Base-by-base conservation (phyloP, 768 basidiomycete species). In the Nidula microcarpa region DNA sequence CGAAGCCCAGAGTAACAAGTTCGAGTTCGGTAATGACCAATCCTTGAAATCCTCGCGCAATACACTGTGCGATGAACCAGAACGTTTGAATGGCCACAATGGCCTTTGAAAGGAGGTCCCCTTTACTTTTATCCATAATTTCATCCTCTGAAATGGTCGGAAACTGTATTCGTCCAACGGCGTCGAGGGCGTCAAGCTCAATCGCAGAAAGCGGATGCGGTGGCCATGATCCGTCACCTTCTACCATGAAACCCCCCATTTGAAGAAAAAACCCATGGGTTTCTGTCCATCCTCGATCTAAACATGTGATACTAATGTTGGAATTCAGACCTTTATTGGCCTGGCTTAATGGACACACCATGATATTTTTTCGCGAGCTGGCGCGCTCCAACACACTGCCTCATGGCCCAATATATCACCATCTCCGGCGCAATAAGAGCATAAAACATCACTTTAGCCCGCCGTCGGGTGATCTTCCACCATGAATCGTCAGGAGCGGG, bases 1-100 rank as follows among this genome's bases (percentile, higher is more conserved):
- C 53, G 6, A 51, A 43, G 13, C 50, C 53, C 17, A 55, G 3
- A n/a, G 54, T 55, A 17, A 47, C 32, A 14, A 51, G 14, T 45
- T 55, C 54, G 5, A 55, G 35, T 23, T 55, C 44, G 18, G 54
- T 55, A 16, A 55, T 23, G 14, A 23, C 36, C 7, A 55, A 33
- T 10, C 48, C 39, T n/a, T 55, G 35, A 47, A 47, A 2, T 16
- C 13, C 44, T 7, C 72, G 64, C 2, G 61, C 57, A n/a, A 67
- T 56, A 34, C 59, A 65, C 30, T 68, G 64, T 33, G 62, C 4
- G 17, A 64, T 55, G 55, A 74, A 74, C 67, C 69, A 72, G 3
- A 49, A 17, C 5, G 65, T 63, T 52, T 75, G 73, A 6, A 67
- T 11, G 13, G 69, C 11, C 32, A 64, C 65, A 11, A 74, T 23